Conservation (phyloP, 208 protist genomes). For the Phytomonas sp. region DNA sequence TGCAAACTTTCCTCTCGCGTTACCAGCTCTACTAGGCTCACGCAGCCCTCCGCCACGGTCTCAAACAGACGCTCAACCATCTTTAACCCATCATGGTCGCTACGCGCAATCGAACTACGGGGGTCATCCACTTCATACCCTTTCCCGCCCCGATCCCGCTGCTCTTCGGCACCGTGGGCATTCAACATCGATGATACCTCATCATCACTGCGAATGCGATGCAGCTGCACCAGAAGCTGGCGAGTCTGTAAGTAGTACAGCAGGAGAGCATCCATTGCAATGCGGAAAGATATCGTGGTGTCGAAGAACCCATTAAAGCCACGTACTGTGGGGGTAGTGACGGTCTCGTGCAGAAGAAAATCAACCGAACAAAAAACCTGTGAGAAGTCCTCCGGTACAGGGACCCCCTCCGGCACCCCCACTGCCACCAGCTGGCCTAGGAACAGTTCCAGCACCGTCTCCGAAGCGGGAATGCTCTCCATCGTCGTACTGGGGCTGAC, state of each 20-base stretch:
- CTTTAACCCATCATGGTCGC: neutral
- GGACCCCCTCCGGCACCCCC: slow-evolving; percentile 34
- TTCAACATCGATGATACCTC: slow-evolving; percentile 35
- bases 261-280: slow-evolving; percentile 84
- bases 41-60: slow-evolving; percentile 73
- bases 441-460: slow-evolving; percentile 89
- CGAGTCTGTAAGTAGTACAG: slow-evolving; percentile 81
- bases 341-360: slow-evolving; percentile 86
- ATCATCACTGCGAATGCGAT: slow-evolving; percentile 62
- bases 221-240: slow-evolving; percentile 76
- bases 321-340: slow-evolving; percentile 72
- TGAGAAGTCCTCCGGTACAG: slow-evolving; percentile 33
- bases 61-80: slow-evolving; percentile 29
- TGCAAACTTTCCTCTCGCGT: slow-evolving; percentile 25
- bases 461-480: slow-evolving; percentile 28
- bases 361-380: slow-evolving; percentile 80
- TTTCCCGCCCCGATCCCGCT: neutral
- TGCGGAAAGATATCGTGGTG: slow-evolving; percentile 74
- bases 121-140: slow-evolving; percentile 1
- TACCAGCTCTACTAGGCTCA: slow-evolving; percentile 55
- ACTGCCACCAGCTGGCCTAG: slow-evolving; percentile 78
- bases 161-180: neutral
- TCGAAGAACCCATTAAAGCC: slow-evolving; percentile 87
- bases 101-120: neutral
- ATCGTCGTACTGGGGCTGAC: slow-evolving; percentile 42